These are phyloP conservation scores for Planoprotostelium fungivorum DNA, from an alignment of 78 protist species.

Conservation along the genomic window DNA sequence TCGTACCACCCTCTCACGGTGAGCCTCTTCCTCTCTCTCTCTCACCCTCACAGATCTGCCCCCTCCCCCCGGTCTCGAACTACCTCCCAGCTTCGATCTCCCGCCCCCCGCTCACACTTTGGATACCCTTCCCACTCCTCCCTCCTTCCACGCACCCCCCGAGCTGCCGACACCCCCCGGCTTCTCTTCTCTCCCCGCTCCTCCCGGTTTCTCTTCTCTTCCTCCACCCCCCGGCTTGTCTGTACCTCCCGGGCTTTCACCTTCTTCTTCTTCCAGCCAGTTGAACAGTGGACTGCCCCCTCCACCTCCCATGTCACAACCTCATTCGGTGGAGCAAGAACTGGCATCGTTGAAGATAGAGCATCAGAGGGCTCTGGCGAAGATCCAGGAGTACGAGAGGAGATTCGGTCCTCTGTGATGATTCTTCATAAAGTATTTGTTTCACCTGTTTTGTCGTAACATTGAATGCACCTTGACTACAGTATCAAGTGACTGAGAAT, in stretches of 20 bases:
- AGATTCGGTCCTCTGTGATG: too few relatives aligned
- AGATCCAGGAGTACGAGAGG: neutral
- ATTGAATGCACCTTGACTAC: too few relatives aligned
- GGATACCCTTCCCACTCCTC: neutral
- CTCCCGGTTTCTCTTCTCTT: neutral
- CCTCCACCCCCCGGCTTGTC: neutral
- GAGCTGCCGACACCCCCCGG: neutral
- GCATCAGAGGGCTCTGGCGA: neutral
- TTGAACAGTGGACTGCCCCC: neutral
- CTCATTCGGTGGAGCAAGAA: neutral
- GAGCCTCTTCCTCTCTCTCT: neutral
- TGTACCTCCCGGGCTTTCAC: neutral
- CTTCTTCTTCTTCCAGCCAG: neutral
- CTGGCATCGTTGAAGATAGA: neutral
- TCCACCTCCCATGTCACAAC: too few relatives aligned
- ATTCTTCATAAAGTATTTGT: too few relatives aligned
- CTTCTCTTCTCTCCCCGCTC: neutral
- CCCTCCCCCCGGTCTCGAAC: neutral
- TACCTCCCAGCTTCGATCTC: neutral
- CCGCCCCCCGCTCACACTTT: neutral
- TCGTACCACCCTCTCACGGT: neutral
- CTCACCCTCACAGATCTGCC: neutral
- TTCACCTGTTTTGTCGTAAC: too few relatives aligned
- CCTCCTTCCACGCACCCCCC: neutral
- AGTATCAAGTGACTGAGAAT: too few relatives aligned